Conservation (phyloP, 148 eudicot species). For the Tetragonia tetragonoides region DNA sequence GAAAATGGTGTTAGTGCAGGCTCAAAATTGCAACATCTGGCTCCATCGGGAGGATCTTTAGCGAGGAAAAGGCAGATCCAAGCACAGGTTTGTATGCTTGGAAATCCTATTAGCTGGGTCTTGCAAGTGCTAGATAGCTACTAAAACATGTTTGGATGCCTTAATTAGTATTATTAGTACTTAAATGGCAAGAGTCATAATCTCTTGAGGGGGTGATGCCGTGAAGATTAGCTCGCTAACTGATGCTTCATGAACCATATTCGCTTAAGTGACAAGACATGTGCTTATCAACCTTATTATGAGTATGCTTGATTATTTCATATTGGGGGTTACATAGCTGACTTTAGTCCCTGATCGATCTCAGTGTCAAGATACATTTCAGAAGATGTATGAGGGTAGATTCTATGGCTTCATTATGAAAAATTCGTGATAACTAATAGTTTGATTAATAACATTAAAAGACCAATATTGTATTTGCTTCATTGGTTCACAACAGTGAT, state of each 20-base stretch:
- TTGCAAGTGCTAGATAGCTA: neutral
- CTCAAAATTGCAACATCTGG: constrained; percentile 42
- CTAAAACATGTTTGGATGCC: neutral
- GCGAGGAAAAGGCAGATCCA: constrained; percentile 69
- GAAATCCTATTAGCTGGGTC: constrained; percentile 1
- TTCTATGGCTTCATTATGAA: neutral
- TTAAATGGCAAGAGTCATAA: neutral
- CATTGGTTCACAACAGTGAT: neutral
- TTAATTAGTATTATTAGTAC: neutral
- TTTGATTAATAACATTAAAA: neutral
- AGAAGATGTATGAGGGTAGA: neutral
- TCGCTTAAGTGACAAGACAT: neutral
- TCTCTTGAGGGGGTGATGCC: neutral
- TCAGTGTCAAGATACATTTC: neutral
- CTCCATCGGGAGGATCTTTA: constrained; percentile 46
- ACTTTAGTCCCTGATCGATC: neutral
- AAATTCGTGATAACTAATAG: neutral
- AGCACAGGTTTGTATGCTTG: constrained; percentile 56
- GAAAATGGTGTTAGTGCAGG: constrained; percentile 37
- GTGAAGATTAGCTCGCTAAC: constrained; percentile 7
- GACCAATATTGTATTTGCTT: neutral
- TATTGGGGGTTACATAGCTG: neutral
- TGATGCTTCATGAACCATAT: neutral
- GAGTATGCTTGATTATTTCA: neutral
- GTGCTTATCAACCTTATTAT: neutral